Percentiles rank a stretch among this genome's conserved stretches.
Conservation (phyloP, 371 early-diverging fungal genomes). For the Mortierella sp. region DNA sequence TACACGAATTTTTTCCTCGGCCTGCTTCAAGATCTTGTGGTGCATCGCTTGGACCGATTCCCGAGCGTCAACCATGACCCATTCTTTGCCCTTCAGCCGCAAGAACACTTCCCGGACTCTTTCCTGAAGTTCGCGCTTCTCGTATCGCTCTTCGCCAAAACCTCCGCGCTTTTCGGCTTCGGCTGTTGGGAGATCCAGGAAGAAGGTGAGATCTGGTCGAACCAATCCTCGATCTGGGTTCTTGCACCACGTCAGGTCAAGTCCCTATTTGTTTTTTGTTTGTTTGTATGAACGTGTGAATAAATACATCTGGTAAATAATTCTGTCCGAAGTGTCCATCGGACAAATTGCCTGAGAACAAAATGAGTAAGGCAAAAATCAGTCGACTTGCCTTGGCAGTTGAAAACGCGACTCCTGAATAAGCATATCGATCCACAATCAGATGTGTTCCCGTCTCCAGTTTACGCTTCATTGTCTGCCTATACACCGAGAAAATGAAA, state of each 20-base stretch:
- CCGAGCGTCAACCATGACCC: slow-evolving; percentile 69
- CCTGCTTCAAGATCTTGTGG: slow-evolving; percentile 47
- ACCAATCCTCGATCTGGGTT: slow-evolving; percentile 90
- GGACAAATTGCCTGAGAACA: background rate
- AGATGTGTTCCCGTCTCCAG: slow-evolving; percentile 79
- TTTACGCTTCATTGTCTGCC: slow-evolving; percentile 67
- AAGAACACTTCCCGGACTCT: slow-evolving; percentile 78
- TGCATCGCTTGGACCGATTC: slow-evolving; percentile 57
- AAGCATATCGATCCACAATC: slow-evolving; percentile 98
- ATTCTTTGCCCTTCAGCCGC: slow-evolving; percentile 66
- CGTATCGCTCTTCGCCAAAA: slow-evolving; percentile 97
- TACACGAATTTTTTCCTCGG: slow-evolving; percentile 46
- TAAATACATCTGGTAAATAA: background rate
- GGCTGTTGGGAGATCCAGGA: slow-evolving; percentile 88
- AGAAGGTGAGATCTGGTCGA: slow-evolving; percentile 91
- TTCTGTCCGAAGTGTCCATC: background rate
- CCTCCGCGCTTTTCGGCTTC: slow-evolving; percentile 85
- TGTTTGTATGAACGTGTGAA: background rate
- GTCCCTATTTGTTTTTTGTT: slow-evolving; percentile 66
- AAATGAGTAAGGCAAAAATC: background rate
- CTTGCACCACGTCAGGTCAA: slow-evolving; percentile 93
- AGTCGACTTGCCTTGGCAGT: slow-evolving; percentile 80
- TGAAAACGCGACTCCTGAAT: slow-evolving; percentile 97
- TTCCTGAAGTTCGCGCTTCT: slow-evolving; percentile 89
- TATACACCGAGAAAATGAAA: too few relatives aligned